Conservation (phyloP, 805 yeast genomes). For the Hanseniaspora thailandica region DNA sequence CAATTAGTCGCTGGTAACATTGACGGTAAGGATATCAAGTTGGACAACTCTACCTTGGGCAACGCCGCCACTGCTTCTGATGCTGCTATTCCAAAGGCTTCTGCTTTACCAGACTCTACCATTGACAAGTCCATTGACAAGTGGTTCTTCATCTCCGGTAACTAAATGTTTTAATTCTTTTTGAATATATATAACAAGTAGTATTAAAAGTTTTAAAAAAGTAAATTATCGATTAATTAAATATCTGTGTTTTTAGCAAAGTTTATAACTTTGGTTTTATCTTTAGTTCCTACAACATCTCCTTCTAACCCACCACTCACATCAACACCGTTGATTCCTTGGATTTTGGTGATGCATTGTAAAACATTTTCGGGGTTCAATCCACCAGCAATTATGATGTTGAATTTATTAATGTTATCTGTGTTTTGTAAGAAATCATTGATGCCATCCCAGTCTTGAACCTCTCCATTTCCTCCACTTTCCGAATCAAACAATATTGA, state of each 20-base stretch:
- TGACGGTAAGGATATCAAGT: slow-evolving; percentile 54
- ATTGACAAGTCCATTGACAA: slow-evolving; percentile 93
- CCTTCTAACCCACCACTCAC: slow-evolving; percentile 93
- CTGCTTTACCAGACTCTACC: slow-evolving; percentile 74
- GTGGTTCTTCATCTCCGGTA: slow-evolving; percentile 96
- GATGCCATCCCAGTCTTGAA: slow-evolving; percentile 52
- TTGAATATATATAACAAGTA: slow-evolving; percentile 25
- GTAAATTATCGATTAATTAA: too few relatives aligned
- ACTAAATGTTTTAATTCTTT: slow-evolving; percentile 27
- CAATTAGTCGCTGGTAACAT: slow-evolving; percentile 54
- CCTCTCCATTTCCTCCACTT: slow-evolving; percentile 80
- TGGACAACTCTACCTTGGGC: slow-evolving; percentile 64
- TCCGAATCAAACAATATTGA: slow-evolving; percentile 73
- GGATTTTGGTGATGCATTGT: slow-evolving; percentile 34
- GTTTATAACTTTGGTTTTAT: slow-evolving; percentile 43
- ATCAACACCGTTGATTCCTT: slow-evolving; percentile 77
- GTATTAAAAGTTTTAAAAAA: too few relatives aligned
- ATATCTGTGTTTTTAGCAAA: slow-evolving; percentile 45
- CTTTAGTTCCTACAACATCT: slow-evolving; percentile 48
- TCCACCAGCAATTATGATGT: slow-evolving; percentile 80
- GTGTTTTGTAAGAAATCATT: slow-evolving; percentile 27
- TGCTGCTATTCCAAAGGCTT: slow-evolving; percentile 54
- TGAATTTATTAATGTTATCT: slow-evolving; percentile 7
- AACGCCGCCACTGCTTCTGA: slow-evolving; percentile 44
- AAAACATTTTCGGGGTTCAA: slow-evolving; percentile 61